Conservation (phyloP, 768 basidiomycete species). For the Lactifluus piperatus region DNA sequence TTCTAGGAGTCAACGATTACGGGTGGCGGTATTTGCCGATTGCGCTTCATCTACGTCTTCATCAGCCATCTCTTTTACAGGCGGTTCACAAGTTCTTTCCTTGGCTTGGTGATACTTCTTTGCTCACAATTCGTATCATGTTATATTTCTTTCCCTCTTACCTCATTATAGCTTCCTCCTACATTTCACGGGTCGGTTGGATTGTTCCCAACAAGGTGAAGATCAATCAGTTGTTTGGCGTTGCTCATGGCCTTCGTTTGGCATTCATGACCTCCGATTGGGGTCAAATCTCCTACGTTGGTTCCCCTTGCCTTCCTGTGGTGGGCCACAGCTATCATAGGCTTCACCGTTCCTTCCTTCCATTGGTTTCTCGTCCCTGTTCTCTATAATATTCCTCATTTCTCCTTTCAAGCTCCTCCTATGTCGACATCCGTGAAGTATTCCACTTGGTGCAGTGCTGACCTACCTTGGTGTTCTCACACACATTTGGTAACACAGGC, state of each 20-base stretch:
- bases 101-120: background rate
- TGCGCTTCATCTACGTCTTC: conserved; percentile 39
- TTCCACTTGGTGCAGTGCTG: conserved; percentile 35
- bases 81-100: conserved; percentile 33
- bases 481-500: conserved; percentile 68
- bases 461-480: background rate
- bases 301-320: conserved; percentile 37
- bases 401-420: background rate
- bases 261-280: conserved; percentile 88
- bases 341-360: conserved; percentile 85
- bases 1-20: conserved; percentile 32
- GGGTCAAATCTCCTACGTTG: conserved; percentile 61
- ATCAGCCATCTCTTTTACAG: conserved; percentile 29
- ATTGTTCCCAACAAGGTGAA: background rate
- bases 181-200: background rate
- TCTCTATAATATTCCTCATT: conserved; percentile 34
- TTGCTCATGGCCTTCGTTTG: conserved; percentile 34
- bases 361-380: background rate
- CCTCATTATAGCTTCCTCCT: background rate
- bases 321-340: conserved; percentile 90
- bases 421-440: conserved; percentile 29
- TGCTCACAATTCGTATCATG: background rate
- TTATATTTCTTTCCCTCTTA: background rate
- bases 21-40: conserved; percentile 41
- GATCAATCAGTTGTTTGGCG: background rate